Evolutionary conservation across 495 filamentous ascomycete genomes (phyloP).

Genomic region (Trichoderma reesei): DNA sequence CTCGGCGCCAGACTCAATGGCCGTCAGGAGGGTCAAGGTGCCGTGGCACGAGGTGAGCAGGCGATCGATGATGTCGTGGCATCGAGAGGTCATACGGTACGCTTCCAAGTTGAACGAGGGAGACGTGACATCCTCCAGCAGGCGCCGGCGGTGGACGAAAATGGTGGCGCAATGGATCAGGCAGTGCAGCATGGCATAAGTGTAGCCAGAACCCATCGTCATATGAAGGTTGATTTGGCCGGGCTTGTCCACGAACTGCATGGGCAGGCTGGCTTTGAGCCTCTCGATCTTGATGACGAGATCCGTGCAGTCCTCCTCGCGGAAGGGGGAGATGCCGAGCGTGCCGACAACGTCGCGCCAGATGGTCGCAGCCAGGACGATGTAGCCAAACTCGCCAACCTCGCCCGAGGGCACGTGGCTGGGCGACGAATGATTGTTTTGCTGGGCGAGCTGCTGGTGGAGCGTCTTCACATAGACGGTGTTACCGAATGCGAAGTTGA

Average conservation of each 20-base stretch:
- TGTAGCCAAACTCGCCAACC: slow-evolving; percentile 42
- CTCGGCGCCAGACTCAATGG: slow-evolving; percentile 36
- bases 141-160: slow-evolving; percentile 42
- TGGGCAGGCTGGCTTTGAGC: slow-evolving; percentile 34
- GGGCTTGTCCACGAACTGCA: slow-evolving; percentile 41
- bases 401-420: slow-evolving; percentile 25
- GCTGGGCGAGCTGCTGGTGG: slow-evolving; percentile 14
- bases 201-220: slow-evolving; percentile 43
- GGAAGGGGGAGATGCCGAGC: slow-evolving; percentile 39
- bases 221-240: slow-evolving; percentile 42
- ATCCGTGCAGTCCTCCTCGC: slow-evolving; percentile 31
- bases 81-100: slow-evolving; percentile 32
- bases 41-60: slow-evolving; percentile 42
- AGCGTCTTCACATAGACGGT: slow-evolving; percentile 38
- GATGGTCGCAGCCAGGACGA: slow-evolving; percentile 40
- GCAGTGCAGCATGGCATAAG: slow-evolving; percentile 42
- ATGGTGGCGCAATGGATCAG: slow-evolving; percentile 42
- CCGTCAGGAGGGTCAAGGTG: slow-evolving; percentile 34
- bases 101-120: slow-evolving; percentile 35
- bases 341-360: slow-evolving; percentile 44
- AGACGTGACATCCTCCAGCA: slow-evolving; percentile 37
- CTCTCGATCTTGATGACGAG: slow-evolving; percentile 36
- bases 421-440: slow-evolving; percentile 25
- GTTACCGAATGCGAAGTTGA: slow-evolving; percentile 41
- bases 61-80: slow-evolving; percentile 29